These are phyloP conservation scores for Dichotomocladium elegans DNA, from an alignment of 371 early-diverging fungal genomes.

Conservation along the genomic window DNA sequence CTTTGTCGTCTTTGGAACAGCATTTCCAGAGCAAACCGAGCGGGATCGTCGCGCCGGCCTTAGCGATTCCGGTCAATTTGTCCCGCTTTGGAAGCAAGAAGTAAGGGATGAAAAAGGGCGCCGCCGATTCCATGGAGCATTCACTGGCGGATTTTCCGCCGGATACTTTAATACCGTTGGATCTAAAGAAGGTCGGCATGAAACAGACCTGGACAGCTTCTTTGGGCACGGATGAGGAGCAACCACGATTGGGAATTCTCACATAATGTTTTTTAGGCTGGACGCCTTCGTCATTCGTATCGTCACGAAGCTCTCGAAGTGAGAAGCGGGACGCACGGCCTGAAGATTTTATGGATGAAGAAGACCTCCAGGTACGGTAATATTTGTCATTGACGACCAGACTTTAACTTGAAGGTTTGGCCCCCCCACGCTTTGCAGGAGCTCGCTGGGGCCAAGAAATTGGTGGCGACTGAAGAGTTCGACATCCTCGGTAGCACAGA, in stretches of 20 bases:
- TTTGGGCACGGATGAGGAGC: too few species aligned
- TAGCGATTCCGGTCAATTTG: conserved; percentile 45
- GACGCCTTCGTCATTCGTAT: conserved; percentile 70
- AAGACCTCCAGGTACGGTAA: conserved; percentile 74
- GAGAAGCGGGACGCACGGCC: conserved; percentile 43
- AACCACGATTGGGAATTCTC: too few species aligned
- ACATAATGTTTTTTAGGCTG: conserved; percentile 65
- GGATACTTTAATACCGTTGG: conserved; percentile 95
- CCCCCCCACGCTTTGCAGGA: conserved; percentile 37
- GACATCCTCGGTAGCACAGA: conserved; percentile 65
- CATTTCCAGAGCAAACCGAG: conserved; percentile 48
- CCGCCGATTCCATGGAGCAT: conserved; percentile 90
- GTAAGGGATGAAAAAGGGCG: conserved; percentile 80
- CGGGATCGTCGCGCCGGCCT: conserved; percentile 34
- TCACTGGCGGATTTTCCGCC: conserved; percentile 92
- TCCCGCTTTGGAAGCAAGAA: conserved; percentile 56
- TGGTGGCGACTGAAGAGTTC: conserved; percentile 67
- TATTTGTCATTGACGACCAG: too few species aligned
- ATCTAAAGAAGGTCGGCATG: conserved; percentile 81
- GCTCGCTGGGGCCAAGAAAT: conserved; percentile 42
- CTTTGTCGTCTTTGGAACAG: conserved; percentile 45
- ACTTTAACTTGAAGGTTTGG: too few species aligned
- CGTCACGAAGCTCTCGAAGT: conserved; percentile 50
- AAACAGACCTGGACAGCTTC: too few species aligned
- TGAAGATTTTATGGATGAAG: conserved; percentile 94